Evolutionary conservation across 768 basidiomycete genomes (phyloP).

Genomic region (Hericium coralloides): DNA sequence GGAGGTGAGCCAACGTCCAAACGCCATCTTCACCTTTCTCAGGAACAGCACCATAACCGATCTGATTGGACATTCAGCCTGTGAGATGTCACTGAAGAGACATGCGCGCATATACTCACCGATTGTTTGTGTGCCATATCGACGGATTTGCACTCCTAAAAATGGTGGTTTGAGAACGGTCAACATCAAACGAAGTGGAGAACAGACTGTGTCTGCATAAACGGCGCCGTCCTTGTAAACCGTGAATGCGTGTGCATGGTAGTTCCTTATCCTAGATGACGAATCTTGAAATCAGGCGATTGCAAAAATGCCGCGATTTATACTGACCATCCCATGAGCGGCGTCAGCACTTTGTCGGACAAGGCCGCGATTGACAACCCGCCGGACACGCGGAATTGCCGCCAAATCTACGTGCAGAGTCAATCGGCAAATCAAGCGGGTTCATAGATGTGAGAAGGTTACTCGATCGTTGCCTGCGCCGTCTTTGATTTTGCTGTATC

Average conservation of each 20-base stretch:
- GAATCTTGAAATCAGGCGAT: background rate
- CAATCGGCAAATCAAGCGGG: background rate
- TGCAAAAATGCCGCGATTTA: background rate
- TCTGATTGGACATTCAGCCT: background rate
- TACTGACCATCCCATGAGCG: constrained; percentile 3
- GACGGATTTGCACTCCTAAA: background rate
- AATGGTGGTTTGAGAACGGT: background rate
- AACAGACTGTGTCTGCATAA: background rate
- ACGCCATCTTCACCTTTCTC: background rate
- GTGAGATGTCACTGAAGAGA: background rate
- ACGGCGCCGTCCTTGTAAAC: constrained; percentile 3
- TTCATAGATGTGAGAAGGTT: background rate
- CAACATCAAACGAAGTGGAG: background rate
- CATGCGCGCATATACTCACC: background rate
- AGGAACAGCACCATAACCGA: background rate
- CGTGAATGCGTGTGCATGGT: constrained; percentile 3
- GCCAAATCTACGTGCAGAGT: background rate
- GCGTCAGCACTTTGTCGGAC: constrained; percentile 1
- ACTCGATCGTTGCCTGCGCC: background rate
- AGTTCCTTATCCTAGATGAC: background rate
- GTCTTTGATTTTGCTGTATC: background rate
- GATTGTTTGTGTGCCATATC: constrained; percentile 3
- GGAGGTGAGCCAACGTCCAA: constrained; percentile 4
- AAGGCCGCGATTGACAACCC: constrained; percentile 2
- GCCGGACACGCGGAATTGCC: constrained; percentile 3